phyloP scores from a whole-genome alignment of 208 protist species.

The Ichthyophonus hoferi region DNA sequence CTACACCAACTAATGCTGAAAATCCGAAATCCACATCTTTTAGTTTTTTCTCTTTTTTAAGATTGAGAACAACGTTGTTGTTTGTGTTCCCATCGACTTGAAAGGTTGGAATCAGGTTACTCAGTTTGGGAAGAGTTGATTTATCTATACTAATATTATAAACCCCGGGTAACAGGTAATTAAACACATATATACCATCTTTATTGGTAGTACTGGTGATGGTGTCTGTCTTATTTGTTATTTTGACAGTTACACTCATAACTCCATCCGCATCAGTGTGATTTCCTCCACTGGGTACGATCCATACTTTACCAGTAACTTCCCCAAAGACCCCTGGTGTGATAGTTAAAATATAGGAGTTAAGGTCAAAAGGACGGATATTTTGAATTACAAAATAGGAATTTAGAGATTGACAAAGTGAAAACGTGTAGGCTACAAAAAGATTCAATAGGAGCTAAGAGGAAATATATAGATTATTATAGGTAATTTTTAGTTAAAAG shows the following conservation, averaged over 20 bases:
- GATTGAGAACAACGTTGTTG: neutral
- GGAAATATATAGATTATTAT: too few relatives aligned
- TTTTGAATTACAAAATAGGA: too few relatives aligned
- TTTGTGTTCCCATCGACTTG: neutral
- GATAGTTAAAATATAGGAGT: too few relatives aligned
- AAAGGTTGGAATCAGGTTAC: neutral
- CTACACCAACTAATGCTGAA: neutral
- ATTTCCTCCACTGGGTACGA: neutral
- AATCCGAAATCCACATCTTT: neutral
- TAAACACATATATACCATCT: neutral
- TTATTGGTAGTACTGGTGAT: neutral
- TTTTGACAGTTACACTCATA: neutral
- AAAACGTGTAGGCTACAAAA: too few relatives aligned
- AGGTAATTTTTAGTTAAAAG: too few relatives aligned
- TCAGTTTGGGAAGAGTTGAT: neutral
- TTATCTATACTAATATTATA: neutral
- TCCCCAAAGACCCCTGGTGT: neutral
- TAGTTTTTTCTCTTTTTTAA: neutral
- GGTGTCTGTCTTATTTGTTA: neutral
- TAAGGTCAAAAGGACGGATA: too few relatives aligned
- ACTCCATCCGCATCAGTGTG: neutral
- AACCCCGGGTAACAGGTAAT: neutral
- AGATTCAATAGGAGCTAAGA: too few relatives aligned
- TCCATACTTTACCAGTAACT: neutral
- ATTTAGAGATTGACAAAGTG: too few relatives aligned